phyloP scores from a whole-genome alignment of 257 asterid species.

The Plantago major region DNA sequence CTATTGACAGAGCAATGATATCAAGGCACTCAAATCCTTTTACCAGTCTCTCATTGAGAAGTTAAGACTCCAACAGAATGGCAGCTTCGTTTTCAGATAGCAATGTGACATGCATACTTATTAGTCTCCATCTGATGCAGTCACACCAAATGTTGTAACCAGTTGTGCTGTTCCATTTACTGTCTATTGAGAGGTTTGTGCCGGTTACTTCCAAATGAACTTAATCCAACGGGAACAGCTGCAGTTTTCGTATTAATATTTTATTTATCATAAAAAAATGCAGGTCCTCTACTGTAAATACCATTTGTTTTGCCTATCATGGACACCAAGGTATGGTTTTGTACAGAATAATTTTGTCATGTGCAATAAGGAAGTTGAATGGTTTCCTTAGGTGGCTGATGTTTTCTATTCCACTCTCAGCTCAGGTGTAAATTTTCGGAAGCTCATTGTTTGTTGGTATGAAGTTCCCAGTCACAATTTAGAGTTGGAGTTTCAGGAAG shows the following conservation, averaged over 20 bases:
- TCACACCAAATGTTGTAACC: constrained; percentile 23
- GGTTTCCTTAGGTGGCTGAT: constrained; percentile 13
- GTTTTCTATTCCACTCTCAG: constrained; percentile 2
- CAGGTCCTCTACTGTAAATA: constrained; percentile 75
- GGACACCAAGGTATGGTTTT: constrained; percentile 43
- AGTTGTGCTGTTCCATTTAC: constrained; percentile 23
- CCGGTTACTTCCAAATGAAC: constrained; percentile 5
- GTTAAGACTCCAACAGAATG: constrained; percentile 78
- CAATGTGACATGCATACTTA: constrained; percentile 16
- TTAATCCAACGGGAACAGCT: not conserved
- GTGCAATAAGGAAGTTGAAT: not conserved
- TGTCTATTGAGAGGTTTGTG: constrained; percentile 31
- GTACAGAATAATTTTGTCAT: not conserved
- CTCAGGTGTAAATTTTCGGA: constrained; percentile 54
- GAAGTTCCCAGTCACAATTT: constrained; percentile 23
- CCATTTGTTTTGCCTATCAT: constrained; percentile 23
- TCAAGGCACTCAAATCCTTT: constrained; percentile 66
- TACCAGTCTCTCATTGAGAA: constrained; percentile 75
- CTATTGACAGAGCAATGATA: constrained; percentile 58
- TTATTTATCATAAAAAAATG: constrained; percentile 19
- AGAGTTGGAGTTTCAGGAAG: constrained; percentile 17
- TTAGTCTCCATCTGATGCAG: constrained; percentile 9
- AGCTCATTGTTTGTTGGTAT: constrained; percentile 15
- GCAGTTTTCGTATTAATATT: constrained; percentile 4
- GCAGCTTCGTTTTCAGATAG: constrained; percentile 80